These are phyloP conservation scores for Tulasnella sp. DNA, from an alignment of 768 basidiomycete genomes.

Conservation along the genomic window DNA sequence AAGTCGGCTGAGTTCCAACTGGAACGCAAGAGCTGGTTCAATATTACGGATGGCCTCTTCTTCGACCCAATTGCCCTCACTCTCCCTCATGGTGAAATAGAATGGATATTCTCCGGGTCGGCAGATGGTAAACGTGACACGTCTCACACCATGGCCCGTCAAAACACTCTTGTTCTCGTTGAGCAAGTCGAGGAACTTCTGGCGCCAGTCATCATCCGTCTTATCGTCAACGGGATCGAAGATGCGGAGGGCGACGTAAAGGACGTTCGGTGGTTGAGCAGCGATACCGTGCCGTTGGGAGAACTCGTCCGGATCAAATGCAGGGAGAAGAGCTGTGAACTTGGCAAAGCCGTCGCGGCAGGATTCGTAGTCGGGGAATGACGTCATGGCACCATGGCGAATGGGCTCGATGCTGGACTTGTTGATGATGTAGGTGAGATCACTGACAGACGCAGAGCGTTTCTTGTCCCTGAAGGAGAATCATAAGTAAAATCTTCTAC, in stretches of 20 bases:
- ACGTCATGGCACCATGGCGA: slow-evolving; percentile 82
- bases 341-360: slow-evolving; percentile 63
- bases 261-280: slow-evolving; percentile 74
- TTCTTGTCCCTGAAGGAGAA: slow-evolving; percentile 39
- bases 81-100: slow-evolving; percentile 80
- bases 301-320: slow-evolving; percentile 60
- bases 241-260: slow-evolving; percentile 86
- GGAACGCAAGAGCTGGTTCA: slow-evolving; percentile 95
- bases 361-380: slow-evolving; percentile 64
- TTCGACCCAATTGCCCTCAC: slow-evolving; percentile 67
- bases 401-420: slow-evolving; percentile 69
- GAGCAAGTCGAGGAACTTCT: slow-evolving; percentile 55
- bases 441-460: slow-evolving; percentile 87
- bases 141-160: slow-evolving; percentile 68
- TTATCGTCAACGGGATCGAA: slow-evolving; percentile 72
- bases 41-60: slow-evolving; percentile 96
- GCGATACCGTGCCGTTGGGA: slow-evolving; percentile 59
- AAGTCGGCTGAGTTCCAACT: slow-evolving; percentile 89
- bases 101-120: slow-evolving; percentile 83
- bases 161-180: slow-evolving; percentile 55
- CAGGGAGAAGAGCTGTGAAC: slow-evolving; percentile 58
- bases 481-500: not conserved
- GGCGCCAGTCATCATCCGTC: slow-evolving; percentile 63
- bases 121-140: slow-evolving; percentile 85
- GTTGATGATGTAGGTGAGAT: slow-evolving; percentile 84